These are phyloP conservation scores for Chloropicon primus DNA, from an alignment of 139 green algal species.

Conservation along the genomic window DNA sequence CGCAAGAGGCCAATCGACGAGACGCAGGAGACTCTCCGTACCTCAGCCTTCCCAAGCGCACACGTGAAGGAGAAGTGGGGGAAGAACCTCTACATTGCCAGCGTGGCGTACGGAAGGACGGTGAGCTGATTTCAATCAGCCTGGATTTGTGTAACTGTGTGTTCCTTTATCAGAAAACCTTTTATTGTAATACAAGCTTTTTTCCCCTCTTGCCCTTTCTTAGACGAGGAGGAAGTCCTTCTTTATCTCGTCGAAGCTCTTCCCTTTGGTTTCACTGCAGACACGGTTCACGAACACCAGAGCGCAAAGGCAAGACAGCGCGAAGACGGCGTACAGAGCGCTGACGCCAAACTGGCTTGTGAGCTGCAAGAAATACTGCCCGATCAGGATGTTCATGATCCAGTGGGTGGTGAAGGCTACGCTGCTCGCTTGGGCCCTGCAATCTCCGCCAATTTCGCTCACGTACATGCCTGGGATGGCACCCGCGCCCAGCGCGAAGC, in stretches of 20 bases:
- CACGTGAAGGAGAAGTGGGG: slow-evolving; percentile 99
- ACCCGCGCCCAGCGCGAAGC: slow-evolving; percentile 78
- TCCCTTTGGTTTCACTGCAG: slow-evolving; percentile 67
- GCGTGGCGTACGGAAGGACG: slow-evolving; percentile 87
- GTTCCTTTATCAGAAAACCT: not conserved
- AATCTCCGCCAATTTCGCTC: slow-evolving; percentile 54
- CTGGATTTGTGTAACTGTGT: not conserved
- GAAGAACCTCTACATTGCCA: slow-evolving; percentile 96
- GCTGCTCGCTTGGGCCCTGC: slow-evolving; percentile 29
- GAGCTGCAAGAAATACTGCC: slow-evolving; percentile 60
- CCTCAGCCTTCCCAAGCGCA: slow-evolving; percentile 77
- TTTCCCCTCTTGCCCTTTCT: too few species aligned
- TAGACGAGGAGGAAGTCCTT: too few species aligned
- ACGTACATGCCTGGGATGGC: slow-evolving; percentile 82
- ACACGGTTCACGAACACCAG: slow-evolving; percentile 33
- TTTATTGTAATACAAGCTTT: too few species aligned
- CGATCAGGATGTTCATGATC: slow-evolving; percentile 74
- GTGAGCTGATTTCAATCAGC: slow-evolving; percentile 28
- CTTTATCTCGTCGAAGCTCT: slow-evolving; percentile 65
- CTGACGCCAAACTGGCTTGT: slow-evolving; percentile 39
- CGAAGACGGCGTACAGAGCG: slow-evolving; percentile 56
- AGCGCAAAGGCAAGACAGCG: slow-evolving; percentile 39
- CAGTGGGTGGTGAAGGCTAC: slow-evolving; percentile 50
- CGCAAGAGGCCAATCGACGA: slow-evolving; percentile 76
- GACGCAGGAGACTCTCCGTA: slow-evolving; percentile 96